These are phyloP conservation scores for Cercospora berteroae DNA, from an alignment of 2,329 filamentous ascomycete species.

Conservation along the genomic window DNA sequence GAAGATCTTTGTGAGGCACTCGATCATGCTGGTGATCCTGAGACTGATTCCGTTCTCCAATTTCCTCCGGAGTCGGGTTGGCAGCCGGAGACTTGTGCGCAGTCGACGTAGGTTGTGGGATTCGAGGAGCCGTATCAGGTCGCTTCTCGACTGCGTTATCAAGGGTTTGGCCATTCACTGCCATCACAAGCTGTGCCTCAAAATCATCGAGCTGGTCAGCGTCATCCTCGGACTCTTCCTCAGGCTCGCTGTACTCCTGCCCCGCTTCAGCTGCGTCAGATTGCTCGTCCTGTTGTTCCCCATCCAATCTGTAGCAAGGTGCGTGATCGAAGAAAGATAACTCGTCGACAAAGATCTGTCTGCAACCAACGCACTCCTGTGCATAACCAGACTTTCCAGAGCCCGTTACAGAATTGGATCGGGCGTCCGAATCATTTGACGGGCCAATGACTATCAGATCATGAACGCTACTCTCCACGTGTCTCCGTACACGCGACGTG, in stretches of 20 bases:
- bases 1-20: neutral
- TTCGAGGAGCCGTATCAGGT: neutral
- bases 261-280: neutral
- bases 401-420: neutral
- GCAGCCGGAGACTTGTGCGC: neutral
- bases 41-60: neutral
- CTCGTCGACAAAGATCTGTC: neutral
- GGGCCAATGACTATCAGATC: neutral
- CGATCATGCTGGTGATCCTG: neutral
- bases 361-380: slow-evolving; percentile 1
- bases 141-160: neutral
- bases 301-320: neutral
- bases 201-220: neutral
- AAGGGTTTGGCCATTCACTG: neutral
- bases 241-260: neutral
- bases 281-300: neutral
- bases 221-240: neutral
- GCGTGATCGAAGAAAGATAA: neutral
- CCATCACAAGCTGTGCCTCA: slow-evolving; percentile 3
- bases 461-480: neutral
- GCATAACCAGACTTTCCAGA: neutral
- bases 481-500: neutral
- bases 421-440: neutral
- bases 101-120: neutral
- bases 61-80: neutral